phyloP scores from a whole-genome alignment of 1,139 yeast genomes.

The Nakaseomyces glabratus region DNA sequence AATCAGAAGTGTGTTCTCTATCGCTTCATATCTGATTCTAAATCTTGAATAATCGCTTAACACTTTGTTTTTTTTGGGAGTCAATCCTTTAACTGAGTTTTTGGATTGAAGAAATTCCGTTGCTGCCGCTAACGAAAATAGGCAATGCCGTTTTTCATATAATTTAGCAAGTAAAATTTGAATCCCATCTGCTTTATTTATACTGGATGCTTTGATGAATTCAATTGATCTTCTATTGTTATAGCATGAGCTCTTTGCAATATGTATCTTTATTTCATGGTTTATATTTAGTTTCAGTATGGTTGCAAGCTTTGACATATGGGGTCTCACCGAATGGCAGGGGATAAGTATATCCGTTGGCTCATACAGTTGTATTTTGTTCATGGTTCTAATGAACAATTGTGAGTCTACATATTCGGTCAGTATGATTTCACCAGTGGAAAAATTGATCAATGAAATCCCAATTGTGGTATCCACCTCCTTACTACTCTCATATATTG shows the following conservation, averaged over 20 bases:
- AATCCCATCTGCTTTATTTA: conserved; percentile 18
- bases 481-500: conserved; percentile 31
- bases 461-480: conserved; percentile 33
- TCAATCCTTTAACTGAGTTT: neutral
- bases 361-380: conserved; percentile 34
- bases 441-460: conserved; percentile 32
- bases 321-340: conserved; percentile 22
- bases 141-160: conserved; percentile 26
- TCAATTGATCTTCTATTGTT: conserved; percentile 24
- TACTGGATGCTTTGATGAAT: conserved; percentile 14
- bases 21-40: conserved; percentile 34
- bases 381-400: conserved; percentile 39
- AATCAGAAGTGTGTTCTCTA: conserved; percentile 38
- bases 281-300: conserved; percentile 33
- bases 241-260: conserved; percentile 25
- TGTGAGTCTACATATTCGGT: conserved; percentile 37
- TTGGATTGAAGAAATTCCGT: conserved; percentile 21
- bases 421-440: conserved; percentile 33
- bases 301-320: conserved; percentile 32
- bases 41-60: conserved; percentile 24
- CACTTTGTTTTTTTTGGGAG: conserved; percentile 1
- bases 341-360: conserved; percentile 36
- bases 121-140: conserved; percentile 35
- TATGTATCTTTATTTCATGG: conserved; percentile 22
- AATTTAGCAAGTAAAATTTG: conserved; percentile 19